Percentiles rank a stretch among this genome's conserved stretches.
Evolutionary conservation across 2,329 filamentous ascomycete genomes (phyloP).

Genomic region (Fusarium keratoplasticum): DNA sequence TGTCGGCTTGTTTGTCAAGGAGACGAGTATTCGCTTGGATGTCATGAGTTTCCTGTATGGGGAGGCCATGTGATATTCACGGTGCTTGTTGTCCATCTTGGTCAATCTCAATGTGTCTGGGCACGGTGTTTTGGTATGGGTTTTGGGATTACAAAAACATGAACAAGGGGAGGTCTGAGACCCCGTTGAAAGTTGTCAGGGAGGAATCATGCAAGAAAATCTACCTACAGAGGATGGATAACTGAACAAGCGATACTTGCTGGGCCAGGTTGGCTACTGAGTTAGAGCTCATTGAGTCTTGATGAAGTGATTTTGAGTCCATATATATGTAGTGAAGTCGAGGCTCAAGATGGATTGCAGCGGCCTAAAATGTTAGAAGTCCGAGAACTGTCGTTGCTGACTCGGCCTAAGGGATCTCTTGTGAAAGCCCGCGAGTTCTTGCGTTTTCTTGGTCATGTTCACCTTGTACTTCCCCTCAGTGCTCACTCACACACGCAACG

Average conservation of each 20-base stretch:
- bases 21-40: not conserved
- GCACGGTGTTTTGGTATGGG: conserved; percentile 34
- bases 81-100: not conserved
- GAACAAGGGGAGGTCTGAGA: conserved; percentile 19
- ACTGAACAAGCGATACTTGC: conserved; percentile 22
- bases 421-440: too few species aligned
- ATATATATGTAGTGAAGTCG: not conserved
- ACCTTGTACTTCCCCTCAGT: too few species aligned
- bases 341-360: too few species aligned
- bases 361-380: too few species aligned
- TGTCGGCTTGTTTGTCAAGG: not conserved
- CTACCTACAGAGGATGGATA: conserved; percentile 34
- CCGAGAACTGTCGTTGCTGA: too few species aligned
- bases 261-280: conserved; percentile 15
- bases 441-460: too few species aligned
- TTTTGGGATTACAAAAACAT: conserved; percentile 34
- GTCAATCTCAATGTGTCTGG: conserved; percentile 1
- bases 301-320: not conserved
- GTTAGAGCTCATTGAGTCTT: not conserved
- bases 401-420: too few species aligned
- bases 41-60: not conserved
- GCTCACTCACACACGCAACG: too few species aligned
- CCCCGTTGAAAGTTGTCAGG: conserved; percentile 13
- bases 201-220: conserved; percentile 27
- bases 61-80: not conserved